Base-by-base conservation (phyloP, 2,329 filamentous ascomycete genomes). In the Paraphaeosphaeria sporulosa region DNA sequence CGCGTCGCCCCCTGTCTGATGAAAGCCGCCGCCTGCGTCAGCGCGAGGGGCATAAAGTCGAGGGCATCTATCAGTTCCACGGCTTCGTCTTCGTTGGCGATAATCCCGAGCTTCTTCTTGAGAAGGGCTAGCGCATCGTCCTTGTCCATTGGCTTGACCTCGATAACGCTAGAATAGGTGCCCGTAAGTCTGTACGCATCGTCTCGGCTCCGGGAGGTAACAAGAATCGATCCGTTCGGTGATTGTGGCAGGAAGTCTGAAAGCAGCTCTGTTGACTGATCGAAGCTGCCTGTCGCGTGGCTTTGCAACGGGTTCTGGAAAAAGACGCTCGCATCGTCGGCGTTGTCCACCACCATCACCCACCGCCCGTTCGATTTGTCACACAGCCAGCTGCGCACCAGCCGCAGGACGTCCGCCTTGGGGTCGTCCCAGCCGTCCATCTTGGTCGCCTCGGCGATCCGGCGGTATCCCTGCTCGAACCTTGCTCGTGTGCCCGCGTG, bases 1-100 rank as follows among this genome's bases (percentile, higher is more conserved):
- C 55, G 48, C 17, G 58, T 57, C 2, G 40, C 50, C 53, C 59
- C 44, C 36, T 62, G 56, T 2, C 43, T 60, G 47, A 78, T 76
- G 43, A 71, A 76, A 17, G 68, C 64, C 13, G 70, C 69, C 13
- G 70, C 73, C 55, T 77, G 72, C 2, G 65, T 51, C 15, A 64
- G 57, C 13, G 64, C 61, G 38, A 66, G 64, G 19, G 64, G 64
- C 59, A 66, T 66, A 34, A 32, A 58, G 43, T 62, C 61, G n/a
- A 65, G 55, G 10, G 55, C 38, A 25, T 25, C 23, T 34, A 50
- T 32, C n/a, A 57, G 25, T 43, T 50, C 44, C 1, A 21, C 8
- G 23, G 36, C 32, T 21, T 50, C 51, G 15, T 64, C 50, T 10
- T 52, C 12, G 4, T 8, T 30, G 4, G 30, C 30, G 0, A 34